A percentile compares a stretch with the other conserved stretches of the same genome.
Conservation (phyloP, 192 early-diverging fungal genomes). For the Umbelopsis sp. region DNA sequence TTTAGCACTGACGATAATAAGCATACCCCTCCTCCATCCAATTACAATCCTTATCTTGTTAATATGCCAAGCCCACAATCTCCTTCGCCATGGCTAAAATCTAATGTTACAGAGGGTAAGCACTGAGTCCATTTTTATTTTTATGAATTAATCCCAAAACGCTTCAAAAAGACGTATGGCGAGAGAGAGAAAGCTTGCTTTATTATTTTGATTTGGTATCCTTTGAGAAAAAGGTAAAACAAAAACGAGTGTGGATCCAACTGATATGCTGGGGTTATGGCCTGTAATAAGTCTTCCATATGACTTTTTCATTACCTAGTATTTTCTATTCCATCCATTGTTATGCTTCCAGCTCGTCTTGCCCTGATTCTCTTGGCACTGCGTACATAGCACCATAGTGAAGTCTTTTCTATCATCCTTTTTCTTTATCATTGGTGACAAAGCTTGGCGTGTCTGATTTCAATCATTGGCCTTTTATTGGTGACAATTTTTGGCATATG, state of each 20-base stretch:
- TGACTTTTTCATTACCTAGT: too few species aligned
- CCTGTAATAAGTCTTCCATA: too few species aligned
- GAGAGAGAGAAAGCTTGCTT: background rate
- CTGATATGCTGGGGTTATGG: too few species aligned
- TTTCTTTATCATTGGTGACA: too few species aligned
- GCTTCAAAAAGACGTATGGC: background rate
- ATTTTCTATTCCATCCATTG: too few species aligned
- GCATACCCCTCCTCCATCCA: background rate
- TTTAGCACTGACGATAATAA: conserved; percentile 7
- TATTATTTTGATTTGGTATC: background rate
- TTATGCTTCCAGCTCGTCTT: too few species aligned
- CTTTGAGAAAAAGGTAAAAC: too few species aligned
- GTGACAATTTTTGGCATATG: background rate
- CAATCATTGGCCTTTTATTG: background rate
- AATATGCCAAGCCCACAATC: conserved; percentile 11
- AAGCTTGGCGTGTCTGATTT: too few species aligned
- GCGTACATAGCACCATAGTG: too few species aligned
- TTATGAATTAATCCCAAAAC: background rate
- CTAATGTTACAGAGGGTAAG: conserved; percentile 8
- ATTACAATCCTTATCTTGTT: background rate
- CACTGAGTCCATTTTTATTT: conserved; percentile 13
- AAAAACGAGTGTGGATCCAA: too few species aligned
- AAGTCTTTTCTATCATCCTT: too few species aligned
- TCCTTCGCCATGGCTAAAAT: conserved; percentile 1
- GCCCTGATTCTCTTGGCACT: too few species aligned